A percentile compares a stretch with the other conserved stretches of the same genome.
Conservation (phyloP, 129 eudicot genomes). For the Chrysanthemum makinoi region DNA sequence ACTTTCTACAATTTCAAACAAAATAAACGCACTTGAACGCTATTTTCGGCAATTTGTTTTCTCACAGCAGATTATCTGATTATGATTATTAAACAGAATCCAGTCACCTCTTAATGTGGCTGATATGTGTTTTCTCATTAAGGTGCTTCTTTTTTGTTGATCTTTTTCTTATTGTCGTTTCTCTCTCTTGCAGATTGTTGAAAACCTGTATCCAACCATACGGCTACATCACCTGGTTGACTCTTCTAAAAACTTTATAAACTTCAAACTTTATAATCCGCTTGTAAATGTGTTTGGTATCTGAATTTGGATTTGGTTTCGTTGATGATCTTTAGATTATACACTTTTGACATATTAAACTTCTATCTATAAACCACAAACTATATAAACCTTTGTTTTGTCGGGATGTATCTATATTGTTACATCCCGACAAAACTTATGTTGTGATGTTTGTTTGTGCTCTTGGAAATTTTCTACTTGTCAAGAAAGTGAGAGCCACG, state of each 20-base stretch:
- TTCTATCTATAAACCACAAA: slow-evolving; percentile 15
- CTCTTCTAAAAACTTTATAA: slow-evolving; percentile 13
- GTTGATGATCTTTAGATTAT: slow-evolving; percentile 23
- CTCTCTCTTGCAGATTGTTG: slow-evolving; percentile 12
- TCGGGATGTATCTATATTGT: slow-evolving; percentile 6
- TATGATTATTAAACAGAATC: no score
- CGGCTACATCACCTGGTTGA: slow-evolving; percentile 7
- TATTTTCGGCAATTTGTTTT: no score
- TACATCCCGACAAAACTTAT: slow-evolving; percentile 25
- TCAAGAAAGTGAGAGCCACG: no score
- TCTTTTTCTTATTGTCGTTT: not conserved
- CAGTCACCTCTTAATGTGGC: no score
- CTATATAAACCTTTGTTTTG: slow-evolving; percentile 22
- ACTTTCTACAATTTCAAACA: no score
- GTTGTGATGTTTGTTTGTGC: slow-evolving; percentile 22
- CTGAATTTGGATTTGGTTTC: slow-evolving; percentile 20
- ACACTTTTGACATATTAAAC: slow-evolving; percentile 1
- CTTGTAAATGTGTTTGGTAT: slow-evolving; percentile 26
- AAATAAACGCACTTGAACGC: no score
- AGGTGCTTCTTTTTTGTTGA: not conserved
- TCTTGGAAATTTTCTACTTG: not conserved
- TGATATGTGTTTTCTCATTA: not conserved
- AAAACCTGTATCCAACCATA: slow-evolving; percentile 12
- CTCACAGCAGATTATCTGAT: no score
- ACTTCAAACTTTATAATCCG: slow-evolving; percentile 19